Base-by-base conservation (phyloP, 2,329 filamentous ascomycete species). In the Orbilia oligospora region DNA sequence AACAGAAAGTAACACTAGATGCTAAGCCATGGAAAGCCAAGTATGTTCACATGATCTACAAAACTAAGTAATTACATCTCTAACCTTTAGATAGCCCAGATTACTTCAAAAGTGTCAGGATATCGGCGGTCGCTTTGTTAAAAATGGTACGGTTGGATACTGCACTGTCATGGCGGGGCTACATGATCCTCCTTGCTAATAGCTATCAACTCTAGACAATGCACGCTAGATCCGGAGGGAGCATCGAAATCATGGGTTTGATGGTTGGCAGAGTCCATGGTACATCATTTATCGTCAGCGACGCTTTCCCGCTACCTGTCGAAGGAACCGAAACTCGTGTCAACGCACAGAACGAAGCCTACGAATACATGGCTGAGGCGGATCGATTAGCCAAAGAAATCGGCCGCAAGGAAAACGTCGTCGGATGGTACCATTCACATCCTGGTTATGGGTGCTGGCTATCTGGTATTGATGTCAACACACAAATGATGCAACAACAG, bases 391-490 rank as follows among this genome's bases (percentile, higher is more conserved):
- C 76, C 90, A 94, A 80, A 84, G 82, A 77, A 46, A 83, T 92
- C 87, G 88, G 93, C 84, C 87, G 94, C 71, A 87, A 91, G 84
- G 96, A 99, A 85, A 98, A 99, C 84, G 92, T 93, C 0, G 92
- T 99, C 16, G 96, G 96, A 18, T 99, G 96, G 96, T 99, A 99
- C 85, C 96, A 99, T 85, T 95, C 91, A 81, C 96, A 99, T 84
- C 96, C 96, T 0, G 96, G 96, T 27, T 99, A 99, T 84, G 96
- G 96, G 53, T 99, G 96, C 87, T 99, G 96, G 96, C 88, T 99
- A 27, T 94, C 91, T 44, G 96, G 96, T 73, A 98, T 99, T 85
- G 96, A 99, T 84, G 96, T 99, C 66, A 88, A 88, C 69, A 99
- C 96, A 1, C 92, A 99, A 84, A 88, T 89, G 81, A 90, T 91